These are phyloP conservation scores for Pythium angustatum DNA, from an alignment of 352 stramenopile genomes.

Conservation along the genomic window DNA sequence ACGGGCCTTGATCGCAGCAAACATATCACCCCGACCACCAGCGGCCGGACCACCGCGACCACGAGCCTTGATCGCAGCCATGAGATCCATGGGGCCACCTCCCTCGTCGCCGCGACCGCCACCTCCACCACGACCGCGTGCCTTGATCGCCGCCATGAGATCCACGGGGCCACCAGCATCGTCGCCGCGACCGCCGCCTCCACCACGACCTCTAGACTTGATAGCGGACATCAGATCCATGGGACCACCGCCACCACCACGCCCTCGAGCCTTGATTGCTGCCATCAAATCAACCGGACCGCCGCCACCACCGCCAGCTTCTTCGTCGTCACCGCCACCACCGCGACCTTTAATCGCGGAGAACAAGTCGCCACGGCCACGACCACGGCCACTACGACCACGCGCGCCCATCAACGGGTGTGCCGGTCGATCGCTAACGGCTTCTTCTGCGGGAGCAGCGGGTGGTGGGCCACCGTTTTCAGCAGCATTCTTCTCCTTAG, in stretches of 20 bases:
- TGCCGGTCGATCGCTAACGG: conserved; percentile 31
- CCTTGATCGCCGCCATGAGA: conserved; percentile 34
- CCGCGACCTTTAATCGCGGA: conserved; percentile 39
- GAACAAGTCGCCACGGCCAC: conserved; percentile 42
- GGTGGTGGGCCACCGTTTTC: conserved; percentile 38
- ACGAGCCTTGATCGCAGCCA: conserved; percentile 69
- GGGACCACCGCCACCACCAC: conserved; percentile 19
- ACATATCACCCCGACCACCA: conserved; percentile 29
- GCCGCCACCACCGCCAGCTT: conserved; percentile 27
- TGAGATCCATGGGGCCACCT: conserved; percentile 47
- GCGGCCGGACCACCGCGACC: conserved; percentile 35
- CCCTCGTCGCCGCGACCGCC: conserved; percentile 7
- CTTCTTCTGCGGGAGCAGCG: conserved; percentile 23
- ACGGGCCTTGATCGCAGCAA: conserved; percentile 64
- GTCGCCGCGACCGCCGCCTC: conserved; percentile 10
- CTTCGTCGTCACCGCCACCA: conserved; percentile 39
- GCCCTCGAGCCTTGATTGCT: conserved; percentile 28
- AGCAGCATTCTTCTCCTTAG: conserved; percentile 83
- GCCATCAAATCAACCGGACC: conserved; percentile 25
- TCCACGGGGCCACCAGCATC: conserved; percentile 14
- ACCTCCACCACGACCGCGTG: conserved; percentile 19
- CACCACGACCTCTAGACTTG: conserved; percentile 25
- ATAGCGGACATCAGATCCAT: conserved; percentile 31
- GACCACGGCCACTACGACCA: conserved; percentile 41
- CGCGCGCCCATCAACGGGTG: conserved; percentile 45